A percentile compares a stretch with the other conserved stretches of the same genome.
Evolutionary conservation across 2,329 filamentous ascomycete genomes (phyloP).

Genomic region (Colletotrichum tropicale): DNA sequence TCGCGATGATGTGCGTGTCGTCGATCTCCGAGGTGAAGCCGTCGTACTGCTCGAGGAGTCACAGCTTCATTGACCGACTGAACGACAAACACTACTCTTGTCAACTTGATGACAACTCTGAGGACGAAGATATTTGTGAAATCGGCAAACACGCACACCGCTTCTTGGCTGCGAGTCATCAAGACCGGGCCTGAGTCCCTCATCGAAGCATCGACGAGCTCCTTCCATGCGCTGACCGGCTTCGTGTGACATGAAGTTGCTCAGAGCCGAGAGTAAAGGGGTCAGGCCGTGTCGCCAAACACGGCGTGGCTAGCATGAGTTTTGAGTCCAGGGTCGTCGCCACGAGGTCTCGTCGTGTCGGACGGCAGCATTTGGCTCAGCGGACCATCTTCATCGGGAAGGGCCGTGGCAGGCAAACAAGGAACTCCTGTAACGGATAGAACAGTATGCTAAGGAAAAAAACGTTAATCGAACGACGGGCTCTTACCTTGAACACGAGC

Average conservation of each 20-base stretch:
- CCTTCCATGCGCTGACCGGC: neutral
- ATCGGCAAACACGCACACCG: neutral
- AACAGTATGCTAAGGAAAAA: no score
- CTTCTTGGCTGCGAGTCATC: neutral
- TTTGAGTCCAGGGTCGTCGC: neutral
- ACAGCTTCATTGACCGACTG: neutral
- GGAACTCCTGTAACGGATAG: neutral
- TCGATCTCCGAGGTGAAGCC: slow-evolving; percentile 12
- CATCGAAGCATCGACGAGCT: neutral
- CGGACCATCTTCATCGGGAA: neutral
- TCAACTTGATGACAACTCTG: neutral
- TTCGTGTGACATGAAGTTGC: neutral
- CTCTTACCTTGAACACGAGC: neutral
- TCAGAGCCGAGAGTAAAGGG: neutral
- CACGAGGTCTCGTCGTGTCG: neutral
- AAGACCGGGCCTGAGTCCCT: neutral
- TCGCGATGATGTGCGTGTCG: neutral
- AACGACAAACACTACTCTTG: neutral
- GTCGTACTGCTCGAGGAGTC: neutral
- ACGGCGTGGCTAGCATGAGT: neutral
- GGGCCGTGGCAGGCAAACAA: neutral
- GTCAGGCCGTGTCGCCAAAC: neutral
- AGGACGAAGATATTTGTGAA: no score
- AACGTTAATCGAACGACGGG: neutral
- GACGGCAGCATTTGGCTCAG: neutral